Evolutionary conservation across 495 filamentous ascomycete genomes (phyloP).

Genomic region (Penicillium dipodomyicola): DNA sequence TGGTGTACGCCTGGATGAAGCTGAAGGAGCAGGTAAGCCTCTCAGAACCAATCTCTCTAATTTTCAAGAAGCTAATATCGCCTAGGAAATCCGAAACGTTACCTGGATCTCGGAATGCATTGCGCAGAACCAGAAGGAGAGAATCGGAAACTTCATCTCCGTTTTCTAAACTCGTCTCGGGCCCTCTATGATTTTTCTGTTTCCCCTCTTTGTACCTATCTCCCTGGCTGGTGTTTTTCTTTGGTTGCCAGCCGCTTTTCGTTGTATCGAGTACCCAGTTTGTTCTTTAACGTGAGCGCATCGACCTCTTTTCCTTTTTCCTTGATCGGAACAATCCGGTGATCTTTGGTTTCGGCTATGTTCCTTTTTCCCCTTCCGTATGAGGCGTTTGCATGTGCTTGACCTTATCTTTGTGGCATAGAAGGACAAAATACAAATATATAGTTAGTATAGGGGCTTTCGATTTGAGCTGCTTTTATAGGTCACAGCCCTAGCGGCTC

Average conservation of each 20-base stretch:
- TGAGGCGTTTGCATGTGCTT: constrained; percentile 33
- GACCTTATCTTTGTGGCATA: constrained; percentile 32
- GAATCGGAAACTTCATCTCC: constrained; percentile 97
- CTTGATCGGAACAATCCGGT: constrained; percentile 12
- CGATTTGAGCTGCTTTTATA: not conserved
- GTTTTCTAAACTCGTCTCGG: constrained; percentile 62
- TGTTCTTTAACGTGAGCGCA: constrained; percentile 37
- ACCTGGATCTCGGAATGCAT: constrained; percentile 99
- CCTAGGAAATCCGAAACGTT: constrained; percentile 96
- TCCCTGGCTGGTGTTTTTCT: constrained; percentile 21
- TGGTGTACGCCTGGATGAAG: constrained; percentile 98
- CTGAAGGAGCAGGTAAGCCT: constrained; percentile 86
- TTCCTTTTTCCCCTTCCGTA: constrained; percentile 16
- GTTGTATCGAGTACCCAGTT: constrained; percentile 32
- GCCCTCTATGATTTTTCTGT: constrained; percentile 18
- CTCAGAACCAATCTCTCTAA: not conserved
- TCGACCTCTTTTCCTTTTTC: constrained; percentile 22
- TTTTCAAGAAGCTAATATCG: constrained; percentile 21
- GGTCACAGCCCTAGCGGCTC: no score
- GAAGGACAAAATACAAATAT: constrained; percentile 23
- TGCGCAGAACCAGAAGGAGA: constrained; percentile 98
- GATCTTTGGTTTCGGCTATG: constrained; percentile 24
- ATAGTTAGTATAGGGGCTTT: not conserved
- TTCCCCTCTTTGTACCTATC: constrained; percentile 18
- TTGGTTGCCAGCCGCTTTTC: constrained; percentile 18